Evolutionary conservation across 148 eudicot species (phyloP).

Genomic region (Camellia granthamiana): DNA sequence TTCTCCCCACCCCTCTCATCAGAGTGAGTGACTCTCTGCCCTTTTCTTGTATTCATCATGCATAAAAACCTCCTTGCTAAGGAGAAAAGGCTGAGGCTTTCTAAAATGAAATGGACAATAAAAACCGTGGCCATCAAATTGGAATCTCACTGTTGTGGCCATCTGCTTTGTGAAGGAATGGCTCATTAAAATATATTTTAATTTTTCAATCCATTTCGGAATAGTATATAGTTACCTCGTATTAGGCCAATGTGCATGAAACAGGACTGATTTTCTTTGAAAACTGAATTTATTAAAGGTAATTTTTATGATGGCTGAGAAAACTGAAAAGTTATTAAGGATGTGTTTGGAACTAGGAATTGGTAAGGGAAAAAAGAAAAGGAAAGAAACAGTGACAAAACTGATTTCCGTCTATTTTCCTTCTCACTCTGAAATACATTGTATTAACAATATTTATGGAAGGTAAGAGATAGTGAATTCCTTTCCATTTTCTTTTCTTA

Average conservation of each 20-base stretch:
- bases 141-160: not conserved
- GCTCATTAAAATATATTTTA: not conserved
- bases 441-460: no score
- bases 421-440: no score
- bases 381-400: not conserved
- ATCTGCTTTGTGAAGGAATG: not conserved
- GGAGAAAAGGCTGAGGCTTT: not conserved
- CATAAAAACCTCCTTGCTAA: not conserved
- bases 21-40: slow-evolving; percentile 37
- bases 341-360: not conserved
- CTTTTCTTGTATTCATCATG: not conserved
- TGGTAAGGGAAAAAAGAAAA: not conserved
- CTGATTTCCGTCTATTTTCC: not conserved
- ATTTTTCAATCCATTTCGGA: not conserved
- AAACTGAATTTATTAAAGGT: not conserved
- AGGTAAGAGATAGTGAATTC: no score
- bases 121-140: no score
- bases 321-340: not conserved
- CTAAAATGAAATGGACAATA: not conserved
- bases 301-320: not conserved
- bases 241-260: not conserved
- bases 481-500: no score
- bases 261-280: not conserved
- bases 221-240: not conserved
- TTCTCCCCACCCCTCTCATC: slow-evolving; percentile 89